phyloP scores from a whole-genome alignment of 176 grass and related monocot species.

The Juncus inflexus region DNA sequence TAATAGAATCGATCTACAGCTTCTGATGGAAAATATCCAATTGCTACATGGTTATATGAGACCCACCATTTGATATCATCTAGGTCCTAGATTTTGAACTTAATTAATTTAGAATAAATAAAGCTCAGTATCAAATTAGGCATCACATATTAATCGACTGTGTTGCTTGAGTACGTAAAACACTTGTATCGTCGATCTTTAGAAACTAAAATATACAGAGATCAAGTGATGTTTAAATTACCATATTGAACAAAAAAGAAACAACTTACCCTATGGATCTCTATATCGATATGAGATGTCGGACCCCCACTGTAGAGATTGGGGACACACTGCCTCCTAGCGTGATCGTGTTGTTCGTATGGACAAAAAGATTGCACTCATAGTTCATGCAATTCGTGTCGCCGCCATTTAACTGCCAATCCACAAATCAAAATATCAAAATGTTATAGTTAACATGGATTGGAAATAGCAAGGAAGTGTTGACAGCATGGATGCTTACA shows the following conservation, averaged over 20 bases:
- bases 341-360: not conserved
- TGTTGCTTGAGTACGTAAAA: not conserved
- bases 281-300: not conserved
- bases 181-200: too few relatives aligned
- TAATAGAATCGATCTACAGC: not conserved
- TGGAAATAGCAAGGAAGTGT: not conserved
- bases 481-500: not conserved
- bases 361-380: not conserved
- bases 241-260: not conserved
- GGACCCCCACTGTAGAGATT: not conserved
- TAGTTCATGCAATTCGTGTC: not conserved
- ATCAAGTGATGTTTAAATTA: not conserved
- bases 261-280: not conserved
- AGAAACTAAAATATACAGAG: not conserved
- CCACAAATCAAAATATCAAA: not conserved
- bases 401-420: not conserved
- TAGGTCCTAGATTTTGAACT: not conserved
- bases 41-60: not conserved
- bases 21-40: not conserved
- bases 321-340: not conserved
- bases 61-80: constrained; percentile 10
- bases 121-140: not conserved
- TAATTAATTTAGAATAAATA: not conserved
- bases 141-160: not conserved
- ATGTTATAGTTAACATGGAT: not conserved